Conservation (phyloP, 208 protist genomes). For the Sergeia podlipaevii region DNA sequence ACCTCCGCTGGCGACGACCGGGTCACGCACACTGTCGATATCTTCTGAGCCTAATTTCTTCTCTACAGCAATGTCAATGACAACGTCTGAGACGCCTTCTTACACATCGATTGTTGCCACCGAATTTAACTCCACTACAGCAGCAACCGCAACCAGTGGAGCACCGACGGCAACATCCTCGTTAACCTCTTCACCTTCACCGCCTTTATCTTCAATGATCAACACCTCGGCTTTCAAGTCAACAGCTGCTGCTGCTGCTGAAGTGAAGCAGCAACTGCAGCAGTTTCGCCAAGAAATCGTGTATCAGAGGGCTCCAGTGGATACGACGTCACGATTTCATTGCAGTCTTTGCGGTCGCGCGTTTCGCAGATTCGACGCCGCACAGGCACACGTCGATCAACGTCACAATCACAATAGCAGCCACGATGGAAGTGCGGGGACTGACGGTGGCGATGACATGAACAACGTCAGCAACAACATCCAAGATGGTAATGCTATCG, state of each 20-base stretch:
- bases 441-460: not conserved
- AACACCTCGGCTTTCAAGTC: not conserved
- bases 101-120: no score
- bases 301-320: conserved; percentile 21
- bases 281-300: conserved; percentile 8
- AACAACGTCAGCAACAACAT: not conserved
- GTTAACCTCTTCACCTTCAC: no score
- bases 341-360: conserved; percentile 58
- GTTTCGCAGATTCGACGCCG: conserved; percentile 29
- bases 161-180: no score
- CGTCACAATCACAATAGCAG: conserved; percentile 17
- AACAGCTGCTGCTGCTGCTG: not conserved
- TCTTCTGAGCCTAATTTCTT: no score
- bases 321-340: conserved; percentile 42
- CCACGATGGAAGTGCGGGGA: no score
- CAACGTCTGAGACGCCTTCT: no score
- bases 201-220: no score
- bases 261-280: not conserved
- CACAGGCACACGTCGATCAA: conserved; percentile 44
- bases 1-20: conserved; percentile 50
- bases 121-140: no score
- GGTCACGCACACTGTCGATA: conserved; percentile 24
- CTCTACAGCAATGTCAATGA: no score
- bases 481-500: not conserved
- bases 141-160: no score